Conservation (phyloP, 2,329 filamentous ascomycete genomes). For the Fusarium ambrosium region DNA sequence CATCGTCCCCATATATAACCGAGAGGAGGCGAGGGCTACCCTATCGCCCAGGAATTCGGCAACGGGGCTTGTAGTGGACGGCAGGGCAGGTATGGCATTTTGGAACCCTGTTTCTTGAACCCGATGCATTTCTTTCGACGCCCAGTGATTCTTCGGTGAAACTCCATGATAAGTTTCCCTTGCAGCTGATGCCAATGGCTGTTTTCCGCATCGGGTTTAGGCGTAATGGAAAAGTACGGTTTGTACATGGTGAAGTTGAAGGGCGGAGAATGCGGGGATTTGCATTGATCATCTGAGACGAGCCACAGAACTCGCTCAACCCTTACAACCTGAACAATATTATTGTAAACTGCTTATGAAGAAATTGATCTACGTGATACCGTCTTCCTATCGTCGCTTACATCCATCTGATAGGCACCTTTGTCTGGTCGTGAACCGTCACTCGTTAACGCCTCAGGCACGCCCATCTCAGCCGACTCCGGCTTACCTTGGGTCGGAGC, state of each 20-base stretch:
- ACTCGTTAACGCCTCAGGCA: neutral
- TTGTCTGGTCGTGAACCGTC: neutral
- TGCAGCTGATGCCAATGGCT: slow-evolving; percentile 16
- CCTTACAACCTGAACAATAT: neutral
- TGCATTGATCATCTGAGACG: slow-evolving; percentile 6
- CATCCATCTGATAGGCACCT: neutral
- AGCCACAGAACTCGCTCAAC: slow-evolving; percentile 2
- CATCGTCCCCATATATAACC: slow-evolving; percentile 35
- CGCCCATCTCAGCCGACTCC: slow-evolving; percentile 6
- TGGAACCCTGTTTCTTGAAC: neutral
- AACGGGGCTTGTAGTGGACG: neutral
- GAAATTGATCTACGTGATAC: neutral
- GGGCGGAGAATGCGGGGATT: slow-evolving; percentile 22
- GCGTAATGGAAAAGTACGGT: neutral
- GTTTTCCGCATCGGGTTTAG: slow-evolving; percentile 23
- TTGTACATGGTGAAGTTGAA: neutral
- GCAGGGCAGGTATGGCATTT: neutral
- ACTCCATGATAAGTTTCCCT: slow-evolving; percentile 6
- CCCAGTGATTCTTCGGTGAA: neutral
- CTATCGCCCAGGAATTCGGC: slow-evolving; percentile 5
- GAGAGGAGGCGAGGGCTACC: neutral
- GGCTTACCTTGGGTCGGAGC: slow-evolving; percentile 1
- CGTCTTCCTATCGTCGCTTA: neutral
- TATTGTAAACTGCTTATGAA: neutral
- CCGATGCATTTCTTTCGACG: neutral